Conservation (phyloP, 768 basidiomycete genomes). For the Lyophyllum decastes region DNA sequence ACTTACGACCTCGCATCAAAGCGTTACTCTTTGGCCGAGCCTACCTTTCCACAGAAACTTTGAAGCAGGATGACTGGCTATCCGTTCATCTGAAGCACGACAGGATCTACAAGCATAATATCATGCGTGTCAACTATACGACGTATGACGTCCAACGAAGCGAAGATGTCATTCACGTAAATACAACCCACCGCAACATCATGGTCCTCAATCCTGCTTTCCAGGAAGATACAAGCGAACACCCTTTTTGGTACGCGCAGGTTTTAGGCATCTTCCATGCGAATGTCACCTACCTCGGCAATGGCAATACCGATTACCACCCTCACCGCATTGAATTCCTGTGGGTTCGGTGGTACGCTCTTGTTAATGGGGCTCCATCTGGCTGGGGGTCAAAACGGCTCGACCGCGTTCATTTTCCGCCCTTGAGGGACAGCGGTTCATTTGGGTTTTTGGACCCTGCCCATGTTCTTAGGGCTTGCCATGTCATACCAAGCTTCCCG, state of each 20-base stretch:
- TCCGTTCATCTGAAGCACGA: constrained; percentile 14
- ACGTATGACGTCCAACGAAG: constrained; percentile 27
- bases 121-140: constrained; percentile 30
- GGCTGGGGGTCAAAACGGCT: constrained; percentile 4
- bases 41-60: too few species aligned
- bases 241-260: constrained; percentile 33
- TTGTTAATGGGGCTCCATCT: constrained; percentile 3
- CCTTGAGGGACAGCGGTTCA: constrained; percentile 14
- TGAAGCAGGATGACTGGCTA: not conserved
- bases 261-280: constrained; percentile 30
- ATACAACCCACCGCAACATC: constrained; percentile 12
- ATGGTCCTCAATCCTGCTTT: constrained; percentile 22
- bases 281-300: constrained; percentile 17
- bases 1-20: constrained; percentile 3
- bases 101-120: constrained; percentile 20
- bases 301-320: not conserved
- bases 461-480: constrained; percentile 27
- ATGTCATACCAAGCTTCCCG: constrained; percentile 35
- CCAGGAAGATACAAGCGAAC: not conserved
- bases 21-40: not conserved
- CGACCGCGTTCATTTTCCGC: constrained; percentile 22
- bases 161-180: constrained; percentile 21
- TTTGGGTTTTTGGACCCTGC: constrained; percentile 39
- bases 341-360: too few species aligned
- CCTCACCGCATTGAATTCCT: not conserved